phyloP scores from a whole-genome alignment of 2,329 filamentous ascomycete genomes.

The Pseudocercospora fijiensis region DNA sequence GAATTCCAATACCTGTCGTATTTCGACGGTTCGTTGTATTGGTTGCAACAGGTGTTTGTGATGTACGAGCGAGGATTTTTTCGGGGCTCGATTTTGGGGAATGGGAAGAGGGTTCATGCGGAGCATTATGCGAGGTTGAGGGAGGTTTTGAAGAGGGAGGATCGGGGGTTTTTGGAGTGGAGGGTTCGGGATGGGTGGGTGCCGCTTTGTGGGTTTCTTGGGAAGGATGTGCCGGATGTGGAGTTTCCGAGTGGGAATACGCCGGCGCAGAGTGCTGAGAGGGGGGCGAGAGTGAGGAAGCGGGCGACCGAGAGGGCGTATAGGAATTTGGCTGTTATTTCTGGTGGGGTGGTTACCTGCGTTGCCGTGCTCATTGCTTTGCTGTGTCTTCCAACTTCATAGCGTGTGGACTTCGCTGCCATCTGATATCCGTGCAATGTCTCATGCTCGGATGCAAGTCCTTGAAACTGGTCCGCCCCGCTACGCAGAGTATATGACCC shows the following conservation, averaged over 20 bases:
- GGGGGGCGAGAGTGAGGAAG: neutral
- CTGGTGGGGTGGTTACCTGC: neutral
- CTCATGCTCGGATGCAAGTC: too few species aligned
- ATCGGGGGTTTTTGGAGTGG: neutral
- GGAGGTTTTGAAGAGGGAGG: neutral
- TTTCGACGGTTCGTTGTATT: neutral
- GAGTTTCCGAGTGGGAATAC: conserved; percentile 3
- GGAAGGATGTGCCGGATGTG: neutral
- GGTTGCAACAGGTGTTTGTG: neutral
- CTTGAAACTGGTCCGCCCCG: too few species aligned
- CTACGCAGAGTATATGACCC: too few species aligned
- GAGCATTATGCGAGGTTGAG: neutral
- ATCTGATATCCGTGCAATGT: too few species aligned
- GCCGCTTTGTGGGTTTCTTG: neutral
- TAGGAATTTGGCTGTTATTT: neutral
- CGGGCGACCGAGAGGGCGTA: neutral
- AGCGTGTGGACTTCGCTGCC: too few species aligned
- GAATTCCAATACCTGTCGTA: neutral
- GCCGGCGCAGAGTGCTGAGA: neutral
- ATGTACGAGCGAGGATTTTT: neutral
- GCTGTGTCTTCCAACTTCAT: too few species aligned
- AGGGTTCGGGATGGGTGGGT: conserved; percentile 5
- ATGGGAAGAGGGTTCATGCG: neutral
- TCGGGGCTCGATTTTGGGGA: neutral
- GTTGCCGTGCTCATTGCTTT: too few species aligned